Evolutionary conservation across 2,329 filamentous ascomycete genomes (phyloP).

Genomic region (Zasmidium angulare): DNA sequence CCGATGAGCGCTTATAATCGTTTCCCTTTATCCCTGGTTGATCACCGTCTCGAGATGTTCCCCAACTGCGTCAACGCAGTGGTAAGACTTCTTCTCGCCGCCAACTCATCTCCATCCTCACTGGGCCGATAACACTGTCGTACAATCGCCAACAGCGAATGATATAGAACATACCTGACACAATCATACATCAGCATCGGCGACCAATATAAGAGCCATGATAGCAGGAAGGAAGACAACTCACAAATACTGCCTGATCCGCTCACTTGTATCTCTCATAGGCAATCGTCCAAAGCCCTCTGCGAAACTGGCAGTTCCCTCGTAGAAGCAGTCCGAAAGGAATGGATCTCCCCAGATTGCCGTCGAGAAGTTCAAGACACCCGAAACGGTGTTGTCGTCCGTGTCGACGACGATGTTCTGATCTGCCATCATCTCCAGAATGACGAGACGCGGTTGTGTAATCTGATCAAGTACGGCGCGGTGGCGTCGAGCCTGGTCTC

Average conservation of each 20-base stretch:
- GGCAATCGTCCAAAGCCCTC: constrained; percentile 44
- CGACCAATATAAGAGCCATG: no score
- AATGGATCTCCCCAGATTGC: constrained; percentile 58
- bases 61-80: constrained; percentile 19
- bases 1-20: background rate
- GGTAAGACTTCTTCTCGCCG: constrained; percentile 42
- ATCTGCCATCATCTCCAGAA: constrained; percentile 49
- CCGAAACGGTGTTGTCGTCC: constrained; percentile 43
- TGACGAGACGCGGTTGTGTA: constrained; percentile 51
- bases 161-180: constrained; percentile 47
- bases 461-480: constrained; percentile 51
- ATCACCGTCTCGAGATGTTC: constrained; percentile 6
- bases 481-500: constrained; percentile 49
- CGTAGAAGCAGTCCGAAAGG: constrained; percentile 52
- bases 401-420: constrained; percentile 55
- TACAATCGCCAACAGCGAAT: constrained; percentile 44
- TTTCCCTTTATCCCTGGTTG: background rate
- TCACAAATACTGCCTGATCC: constrained; percentile 44
- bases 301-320: constrained; percentile 42
- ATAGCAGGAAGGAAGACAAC: constrained; percentile 16
- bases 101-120: constrained; percentile 42
- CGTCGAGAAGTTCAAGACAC: constrained; percentile 54
- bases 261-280: constrained; percentile 32
- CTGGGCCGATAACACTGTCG: constrained; percentile 46
- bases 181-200: background rate